Evolutionary conservation across 2,329 filamentous ascomycete species (phyloP).

Genomic region (Sordariomycetes sp.): DNA sequence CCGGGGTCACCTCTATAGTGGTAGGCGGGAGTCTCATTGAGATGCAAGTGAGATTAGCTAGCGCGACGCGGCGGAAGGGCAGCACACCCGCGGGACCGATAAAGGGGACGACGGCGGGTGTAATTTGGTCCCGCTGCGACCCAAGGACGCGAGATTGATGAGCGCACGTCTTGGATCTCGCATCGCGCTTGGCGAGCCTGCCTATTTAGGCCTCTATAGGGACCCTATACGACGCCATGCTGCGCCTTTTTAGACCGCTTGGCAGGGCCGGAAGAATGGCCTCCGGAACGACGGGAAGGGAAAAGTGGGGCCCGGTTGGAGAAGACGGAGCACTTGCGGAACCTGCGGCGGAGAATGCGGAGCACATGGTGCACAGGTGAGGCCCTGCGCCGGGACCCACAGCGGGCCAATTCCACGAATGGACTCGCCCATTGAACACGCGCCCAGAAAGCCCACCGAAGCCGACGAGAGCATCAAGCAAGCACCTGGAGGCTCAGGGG

Average conservation of each 20-base stretch:
- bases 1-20: background rate
- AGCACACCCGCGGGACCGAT: background rate
- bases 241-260: background rate
- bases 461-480: no score
- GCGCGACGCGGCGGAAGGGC: background rate
- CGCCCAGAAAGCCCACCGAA: no score
- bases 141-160: background rate
- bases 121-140: background rate
- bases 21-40: background rate
- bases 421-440: no score
- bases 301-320: background rate
- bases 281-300: background rate
- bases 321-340: no score
- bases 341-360: background rate
- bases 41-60: background rate
- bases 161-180: background rate
- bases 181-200: background rate
- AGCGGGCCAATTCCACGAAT: no score
- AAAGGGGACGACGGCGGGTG: background rate
- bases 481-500: no score
- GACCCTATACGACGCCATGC: background rate
- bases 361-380: background rate
- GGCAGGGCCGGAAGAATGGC: background rate
- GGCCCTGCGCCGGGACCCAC: no score
- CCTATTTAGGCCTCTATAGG: background rate